Evolutionary conservation across 2,329 filamentous ascomycete genomes (phyloP).

Genomic region (Aspergillus cejpii): DNA sequence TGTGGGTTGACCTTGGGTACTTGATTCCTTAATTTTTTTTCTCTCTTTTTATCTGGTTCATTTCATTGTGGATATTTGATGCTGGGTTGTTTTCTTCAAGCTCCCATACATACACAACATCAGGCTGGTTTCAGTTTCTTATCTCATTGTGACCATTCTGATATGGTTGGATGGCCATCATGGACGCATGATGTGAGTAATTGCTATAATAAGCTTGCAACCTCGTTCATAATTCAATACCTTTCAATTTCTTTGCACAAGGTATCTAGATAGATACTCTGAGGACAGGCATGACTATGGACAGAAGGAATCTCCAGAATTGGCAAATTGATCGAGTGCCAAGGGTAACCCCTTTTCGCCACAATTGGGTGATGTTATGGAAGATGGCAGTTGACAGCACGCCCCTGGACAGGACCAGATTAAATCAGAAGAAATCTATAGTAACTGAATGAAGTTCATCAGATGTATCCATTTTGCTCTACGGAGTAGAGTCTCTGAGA

Average conservation of each 20-base stretch:
- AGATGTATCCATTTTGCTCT: too few relatives aligned
- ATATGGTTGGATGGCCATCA: neutral
- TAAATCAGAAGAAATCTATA: too few relatives aligned
- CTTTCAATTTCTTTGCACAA: neutral
- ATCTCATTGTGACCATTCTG: neutral
- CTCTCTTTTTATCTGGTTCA: conserved; percentile 4
- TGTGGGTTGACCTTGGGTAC: conserved; percentile 3
- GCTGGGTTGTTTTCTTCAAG: neutral
- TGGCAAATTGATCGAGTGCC: neutral
- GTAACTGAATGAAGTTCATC: too few relatives aligned
- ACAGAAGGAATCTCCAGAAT: neutral
- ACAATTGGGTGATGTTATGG: neutral
- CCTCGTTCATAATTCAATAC: neutral
- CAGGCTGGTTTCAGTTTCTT: neutral
- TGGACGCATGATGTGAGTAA: neutral
- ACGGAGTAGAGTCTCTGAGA: too few relatives aligned
- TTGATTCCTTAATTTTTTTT: conserved; percentile 5
- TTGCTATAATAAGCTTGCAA: neutral
- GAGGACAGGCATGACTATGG: neutral
- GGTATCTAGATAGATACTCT: neutral
- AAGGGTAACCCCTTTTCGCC: neutral
- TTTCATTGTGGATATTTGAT: neutral
- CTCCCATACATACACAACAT: neutral
- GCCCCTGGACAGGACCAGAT: too few relatives aligned
- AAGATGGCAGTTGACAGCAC: neutral